Base-by-base conservation (phyloP, 352 stramenopile species). In the Pythium chondricola region DNA sequence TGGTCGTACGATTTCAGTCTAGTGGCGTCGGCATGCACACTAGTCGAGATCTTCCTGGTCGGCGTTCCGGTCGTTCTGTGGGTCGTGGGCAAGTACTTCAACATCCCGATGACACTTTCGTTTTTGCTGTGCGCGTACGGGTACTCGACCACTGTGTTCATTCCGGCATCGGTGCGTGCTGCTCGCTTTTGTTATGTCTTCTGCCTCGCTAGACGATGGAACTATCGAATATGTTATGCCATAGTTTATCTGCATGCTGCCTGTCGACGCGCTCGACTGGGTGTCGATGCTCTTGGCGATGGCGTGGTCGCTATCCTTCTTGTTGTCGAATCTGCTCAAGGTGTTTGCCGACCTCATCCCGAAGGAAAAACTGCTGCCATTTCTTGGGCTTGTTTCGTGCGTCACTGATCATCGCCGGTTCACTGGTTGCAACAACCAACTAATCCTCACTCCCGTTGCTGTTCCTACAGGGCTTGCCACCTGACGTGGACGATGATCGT, bases 1-100 rank as follows among this genome's bases (percentile, higher is more conserved):
- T 93, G 83, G 83, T 58, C 69, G 25, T 93, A 93, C 52, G 83
- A 93, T 52, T 93, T 93, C 41, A 89, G 74, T 40, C 74, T 71
- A 11, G 59, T 93, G 22, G 80, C 74, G 14, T 87, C 83, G 5
- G 77, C 83, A 27, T 88, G 74, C 48, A 92, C 83, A 25, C 48
- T 93, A 9, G 78, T 93, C 21, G 75, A 85, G 38, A 76, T 78
- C 24, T 93, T 89, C 26, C 61, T 90, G 18, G 29, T 93, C 8
- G 80, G 74, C 2, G 46, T 93, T 16, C 83, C 83, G 17, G 61
- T 87, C 32, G 39, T 90, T 6, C 66, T 92, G n/a, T 93, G 83
- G 83, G 48, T 84, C 11, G 62, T 81, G 27, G 78, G 78, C 32
- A 91, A 90, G 52, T 93, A 93, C 48, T 49, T 58, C 30, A 65